phyloP scores from a whole-genome alignment of 495 filamentous ascomycete species.

The Xylaria cubensis region DNA sequence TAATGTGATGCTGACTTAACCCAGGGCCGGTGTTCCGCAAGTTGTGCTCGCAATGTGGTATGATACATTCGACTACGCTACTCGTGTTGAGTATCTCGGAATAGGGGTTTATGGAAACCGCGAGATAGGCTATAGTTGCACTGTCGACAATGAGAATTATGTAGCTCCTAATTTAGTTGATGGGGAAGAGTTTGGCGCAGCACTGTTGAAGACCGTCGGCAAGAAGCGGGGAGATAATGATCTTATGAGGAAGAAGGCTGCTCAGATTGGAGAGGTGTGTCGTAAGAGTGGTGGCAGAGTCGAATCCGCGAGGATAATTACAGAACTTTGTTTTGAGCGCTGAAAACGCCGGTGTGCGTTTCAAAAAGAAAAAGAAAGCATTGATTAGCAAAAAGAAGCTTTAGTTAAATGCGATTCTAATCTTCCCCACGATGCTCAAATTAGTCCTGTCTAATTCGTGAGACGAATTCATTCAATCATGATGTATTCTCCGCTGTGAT shows the following conservation, averaged over 20 bases:
- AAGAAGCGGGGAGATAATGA: not conserved
- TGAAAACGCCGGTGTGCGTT: too few species aligned
- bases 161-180: constrained; percentile 2
- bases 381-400: too few species aligned
- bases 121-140: constrained; percentile 40
- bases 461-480: too few species aligned
- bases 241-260: not conserved
- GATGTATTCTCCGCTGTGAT: too few species aligned
- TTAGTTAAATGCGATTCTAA: too few species aligned
- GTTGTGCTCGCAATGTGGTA: constrained; percentile 61
- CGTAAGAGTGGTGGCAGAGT: constrained; percentile 2
- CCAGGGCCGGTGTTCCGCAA: constrained; percentile 57
- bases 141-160: constrained; percentile 21
- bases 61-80: constrained; percentile 61
- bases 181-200: constrained; percentile 5
- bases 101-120: constrained; percentile 58
- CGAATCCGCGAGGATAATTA: constrained; percentile 4
- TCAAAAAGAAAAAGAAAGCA: too few species aligned
- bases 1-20: not conserved
- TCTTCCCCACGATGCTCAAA: too few species aligned
- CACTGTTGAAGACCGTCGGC: not conserved
- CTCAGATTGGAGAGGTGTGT: constrained; percentile 1
- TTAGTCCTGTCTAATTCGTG: too few species aligned
- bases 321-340: not conserved
- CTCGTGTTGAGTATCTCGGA: constrained; percentile 56